phyloP scores from a whole-genome alignment of 1,284 basidiomycete genomes.

The Fomes fomentarius region DNA sequence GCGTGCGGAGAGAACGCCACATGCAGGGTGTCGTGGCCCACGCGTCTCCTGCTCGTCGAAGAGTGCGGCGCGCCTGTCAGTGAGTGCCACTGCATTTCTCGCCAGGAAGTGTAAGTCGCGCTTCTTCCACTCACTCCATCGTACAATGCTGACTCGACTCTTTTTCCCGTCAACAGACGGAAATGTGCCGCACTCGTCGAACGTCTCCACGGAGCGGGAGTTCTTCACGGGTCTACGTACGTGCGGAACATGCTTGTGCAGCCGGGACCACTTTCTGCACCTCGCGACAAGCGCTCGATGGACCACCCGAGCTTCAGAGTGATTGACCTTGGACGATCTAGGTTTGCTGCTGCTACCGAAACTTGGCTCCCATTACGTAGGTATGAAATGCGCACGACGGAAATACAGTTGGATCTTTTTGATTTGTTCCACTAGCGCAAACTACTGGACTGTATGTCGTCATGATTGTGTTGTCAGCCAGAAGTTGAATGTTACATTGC shows the following conservation, averaged over 20 bases:
- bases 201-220: conserved; percentile 40
- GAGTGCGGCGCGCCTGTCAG: conserved; percentile 46
- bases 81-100: too few relatives aligned
- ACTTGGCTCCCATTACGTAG: too few relatives aligned
- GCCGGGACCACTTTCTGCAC: conserved; percentile 41
- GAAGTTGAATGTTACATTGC: too few relatives aligned
- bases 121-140: not conserved
- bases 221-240: conserved; percentile 43
- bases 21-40: conserved; percentile 30
- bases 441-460: too few relatives aligned
- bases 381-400: too few relatives aligned
- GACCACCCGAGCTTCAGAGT: conserved; percentile 45
- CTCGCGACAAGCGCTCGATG: conserved; percentile 19
- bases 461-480: too few relatives aligned
- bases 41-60: conserved; percentile 55
- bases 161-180: not conserved
- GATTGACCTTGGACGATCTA: conserved; percentile 52
- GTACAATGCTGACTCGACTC: not conserved
- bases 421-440: too few relatives aligned
- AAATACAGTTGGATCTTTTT: too few relatives aligned
- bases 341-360: too few relatives aligned
- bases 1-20: conserved; percentile 3
- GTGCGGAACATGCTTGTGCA: conserved; percentile 47
- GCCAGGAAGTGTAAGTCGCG: too few relatives aligned
- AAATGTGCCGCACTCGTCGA: not conserved